Evolutionary conservation across 2,329 filamentous ascomycete genomes (phyloP), one percentile per base, ranked within the genome.

Genomic region (Cyphellophora attinorum): DNA sequence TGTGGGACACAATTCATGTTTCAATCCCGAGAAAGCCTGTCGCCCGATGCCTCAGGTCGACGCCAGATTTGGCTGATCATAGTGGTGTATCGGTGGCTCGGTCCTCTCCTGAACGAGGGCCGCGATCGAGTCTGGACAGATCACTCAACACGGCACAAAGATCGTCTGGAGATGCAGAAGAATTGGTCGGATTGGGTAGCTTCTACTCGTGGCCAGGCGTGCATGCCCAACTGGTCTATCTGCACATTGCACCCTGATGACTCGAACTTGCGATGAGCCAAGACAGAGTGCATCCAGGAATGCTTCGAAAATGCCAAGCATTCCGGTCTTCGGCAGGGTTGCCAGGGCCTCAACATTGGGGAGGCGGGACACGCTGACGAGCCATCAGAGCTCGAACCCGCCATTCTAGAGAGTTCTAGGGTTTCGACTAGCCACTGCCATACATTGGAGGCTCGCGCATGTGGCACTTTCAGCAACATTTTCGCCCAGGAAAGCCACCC

Each of bases 1-100:
- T 50, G 47, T 25, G 45, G 41, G 33, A 50, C 45, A 18, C 40
- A 46, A 29, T 50, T 48, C 36, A 50, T 50, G 47, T 50, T 50
- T 37, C 47, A 50, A 28, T 29, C 45, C 6, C 38, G 45, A n/a
- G 47, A 50, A 29, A 44, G 39, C 27, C 33, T 48, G 10, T 35
- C 44, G 4, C 45, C 47, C 3, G 47, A 50, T 37, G 40, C 37
- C 6, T 47, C 45, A n/a, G 47, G 47, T 3, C 33, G 47, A 19
- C 37, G 44, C 8, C 47, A 50, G 32, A 42, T 50, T 5, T 50
- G 47, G 47, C 34, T 50, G 27, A 44, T 50, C 28, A 34, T 50
- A 27, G 47, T 42, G 5, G 32, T 47, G 11, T 50, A 48, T 33
- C 44, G 47, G n/a, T 50, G 47, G 47, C 40, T 50, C 6, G 47